A percentile compares a stretch with the other conserved stretches of the same genome.
These are phyloP conservation scores for Amphicarpaea edgeworthii DNA, from an alignment of 306 rosid species.

Conservation along the genomic window DNA sequence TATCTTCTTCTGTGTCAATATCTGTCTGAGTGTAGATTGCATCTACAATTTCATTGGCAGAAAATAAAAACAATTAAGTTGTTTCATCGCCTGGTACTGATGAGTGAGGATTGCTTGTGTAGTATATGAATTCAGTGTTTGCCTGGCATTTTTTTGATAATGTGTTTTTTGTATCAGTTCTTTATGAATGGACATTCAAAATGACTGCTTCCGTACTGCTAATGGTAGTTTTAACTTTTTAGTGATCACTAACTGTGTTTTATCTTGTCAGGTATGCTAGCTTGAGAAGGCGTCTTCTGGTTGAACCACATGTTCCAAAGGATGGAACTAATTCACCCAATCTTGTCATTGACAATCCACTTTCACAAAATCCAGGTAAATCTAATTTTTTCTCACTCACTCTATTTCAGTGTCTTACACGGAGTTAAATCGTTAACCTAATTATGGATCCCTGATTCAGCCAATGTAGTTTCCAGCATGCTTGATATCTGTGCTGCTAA, in stretches of 20 bases:
- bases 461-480: conserved; percentile 20
- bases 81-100: not conserved
- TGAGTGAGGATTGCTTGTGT: conserved; percentile 17
- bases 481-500: conserved; percentile 22
- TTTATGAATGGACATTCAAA: not conserved
- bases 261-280: conserved; percentile 77
- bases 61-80: conserved; percentile 9
- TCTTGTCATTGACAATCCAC: conserved; percentile 87
- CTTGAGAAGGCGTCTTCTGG: conserved; percentile 87
- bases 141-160: conserved; percentile 2
- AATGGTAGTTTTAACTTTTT: conserved; percentile 15
- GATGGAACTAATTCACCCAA: conserved; percentile 71
- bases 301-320: conserved; percentile 82
- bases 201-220: not conserved
- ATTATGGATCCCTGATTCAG: conserved; percentile 17
- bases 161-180: not conserved
- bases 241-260: not conserved
- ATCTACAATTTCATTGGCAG: not conserved
- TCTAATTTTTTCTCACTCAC: conserved; percentile 4
- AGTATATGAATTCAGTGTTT: conserved; percentile 28
- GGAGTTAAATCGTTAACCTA: conserved; percentile 25
- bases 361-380: conserved; percentile 95
- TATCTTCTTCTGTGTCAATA: conserved; percentile 13
- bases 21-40: conserved; percentile 31
- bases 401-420: conserved; percentile 2